phyloP scores from a whole-genome alignment of 192 early-diverging fungal genomes.

The Coemansia sp. region DNA sequence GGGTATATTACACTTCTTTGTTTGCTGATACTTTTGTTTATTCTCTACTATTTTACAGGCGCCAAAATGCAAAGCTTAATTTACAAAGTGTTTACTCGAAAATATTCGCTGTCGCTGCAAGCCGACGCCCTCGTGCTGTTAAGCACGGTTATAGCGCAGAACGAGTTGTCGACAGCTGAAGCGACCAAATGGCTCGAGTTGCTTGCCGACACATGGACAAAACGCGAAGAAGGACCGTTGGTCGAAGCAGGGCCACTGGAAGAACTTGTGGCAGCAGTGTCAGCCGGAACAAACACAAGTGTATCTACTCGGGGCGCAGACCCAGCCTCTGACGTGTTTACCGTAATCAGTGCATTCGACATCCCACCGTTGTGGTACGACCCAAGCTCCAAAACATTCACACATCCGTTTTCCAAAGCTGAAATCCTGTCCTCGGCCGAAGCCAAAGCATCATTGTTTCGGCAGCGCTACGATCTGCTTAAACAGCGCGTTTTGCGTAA shows the following conservation, averaged over 20 bases:
- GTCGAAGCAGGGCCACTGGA: conserved; percentile 48
- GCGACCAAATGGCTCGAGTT: conserved; percentile 64
- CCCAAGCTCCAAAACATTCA: conserved; percentile 65
- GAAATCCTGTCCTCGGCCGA: conserved; percentile 62
- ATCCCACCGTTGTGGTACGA: conserved; percentile 71
- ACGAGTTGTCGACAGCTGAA: conserved; percentile 46
- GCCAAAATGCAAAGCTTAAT: conserved; percentile 55
- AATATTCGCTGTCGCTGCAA: conserved; percentile 75
- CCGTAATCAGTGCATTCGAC: conserved; percentile 71
- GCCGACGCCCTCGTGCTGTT: conserved; percentile 71
- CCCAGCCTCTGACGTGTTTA: conserved; percentile 24
- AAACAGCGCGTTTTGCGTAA: conserved; percentile 79
- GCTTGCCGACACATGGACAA: conserved; percentile 69
- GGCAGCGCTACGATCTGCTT: conserved; percentile 78
- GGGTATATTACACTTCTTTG: not conserved
- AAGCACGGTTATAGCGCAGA: conserved; percentile 57
- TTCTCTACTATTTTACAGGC: too few relatives aligned
- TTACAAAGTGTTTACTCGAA: conserved; percentile 73
- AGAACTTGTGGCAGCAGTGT: conserved; percentile 30
- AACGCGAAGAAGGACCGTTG: conserved; percentile 58
- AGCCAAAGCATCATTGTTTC: conserved; percentile 65
- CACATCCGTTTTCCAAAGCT: conserved; percentile 27
- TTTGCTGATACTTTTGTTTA: not conserved
- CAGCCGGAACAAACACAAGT: conserved; percentile 25
- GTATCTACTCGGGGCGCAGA: not conserved